Evolutionary conservation across 2,329 filamentous ascomycete species (phyloP).

Genomic region (Huntiella moniliformis): DNA sequence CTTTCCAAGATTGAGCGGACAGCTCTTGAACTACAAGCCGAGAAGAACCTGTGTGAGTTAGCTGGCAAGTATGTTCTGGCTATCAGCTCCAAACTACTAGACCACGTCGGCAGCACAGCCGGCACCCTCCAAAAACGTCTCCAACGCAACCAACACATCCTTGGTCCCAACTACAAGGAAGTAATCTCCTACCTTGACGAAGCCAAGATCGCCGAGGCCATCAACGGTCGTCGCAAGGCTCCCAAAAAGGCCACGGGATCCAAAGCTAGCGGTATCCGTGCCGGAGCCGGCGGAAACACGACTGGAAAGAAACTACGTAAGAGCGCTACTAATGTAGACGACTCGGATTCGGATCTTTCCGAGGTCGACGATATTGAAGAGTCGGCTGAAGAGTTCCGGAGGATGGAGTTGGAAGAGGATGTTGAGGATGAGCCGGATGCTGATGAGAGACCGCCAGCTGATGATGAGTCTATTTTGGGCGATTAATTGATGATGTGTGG

Average conservation of each 20-base stretch:
- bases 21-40: slow-evolving; percentile 52
- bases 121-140: slow-evolving; percentile 53
- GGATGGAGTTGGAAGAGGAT: slow-evolving; percentile 34
- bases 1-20: slow-evolving; percentile 33
- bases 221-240: slow-evolving; percentile 20
- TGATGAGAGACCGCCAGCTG: slow-evolving; percentile 11
- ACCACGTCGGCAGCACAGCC: slow-evolving; percentile 38
- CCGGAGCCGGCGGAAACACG: background rate
- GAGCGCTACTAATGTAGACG: slow-evolving; percentile 5
- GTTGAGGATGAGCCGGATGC: slow-evolving; percentile 22
- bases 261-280: slow-evolving; percentile 15
- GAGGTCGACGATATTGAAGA: slow-evolving; percentile 24
- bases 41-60: slow-evolving; percentile 71
- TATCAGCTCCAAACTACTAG: slow-evolving; percentile 56
- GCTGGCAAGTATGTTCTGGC: slow-evolving; percentile 70
- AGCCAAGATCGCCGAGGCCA: slow-evolving; percentile 29
- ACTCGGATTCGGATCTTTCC: slow-evolving; percentile 10
- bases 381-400: slow-evolving; percentile 36
- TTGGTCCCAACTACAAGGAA: slow-evolving; percentile 75
- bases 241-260: slow-evolving; percentile 16
- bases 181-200: slow-evolving; percentile 66
- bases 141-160: slow-evolving; percentile 56
- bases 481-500: slow-evolving; percentile 16
- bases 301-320: slow-evolving; percentile 20
- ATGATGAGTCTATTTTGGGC: slow-evolving; percentile 22